Evolutionary conservation across 805 yeast genomes (phyloP).

Genomic region (Blastobotrys peoriensis): DNA sequence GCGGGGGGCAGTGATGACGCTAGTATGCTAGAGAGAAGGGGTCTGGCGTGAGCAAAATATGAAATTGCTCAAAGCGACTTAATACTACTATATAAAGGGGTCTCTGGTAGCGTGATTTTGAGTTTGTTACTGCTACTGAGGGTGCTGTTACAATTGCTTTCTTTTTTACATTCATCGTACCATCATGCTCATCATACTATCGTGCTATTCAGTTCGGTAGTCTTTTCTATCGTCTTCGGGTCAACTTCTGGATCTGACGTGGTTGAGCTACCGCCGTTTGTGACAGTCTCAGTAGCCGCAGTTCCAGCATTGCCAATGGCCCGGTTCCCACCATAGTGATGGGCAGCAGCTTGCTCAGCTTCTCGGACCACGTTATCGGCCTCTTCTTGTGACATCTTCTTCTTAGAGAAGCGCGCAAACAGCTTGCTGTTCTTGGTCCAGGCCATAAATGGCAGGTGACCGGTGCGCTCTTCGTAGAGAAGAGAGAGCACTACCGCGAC

Average conservation of each 20-base stretch:
- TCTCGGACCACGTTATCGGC: slow-evolving; percentile 19
- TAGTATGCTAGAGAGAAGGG: too few species aligned
- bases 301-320: slow-evolving; percentile 2
- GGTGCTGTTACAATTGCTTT: too few species aligned
- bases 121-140: too few species aligned
- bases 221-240: background rate
- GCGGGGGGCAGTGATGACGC: too few species aligned
- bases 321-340: slow-evolving; percentile 9
- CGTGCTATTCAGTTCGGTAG: background rate
- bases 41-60: too few species aligned
- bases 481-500: slow-evolving; percentile 51
- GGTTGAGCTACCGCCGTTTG: too few species aligned
- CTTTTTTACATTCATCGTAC: too few species aligned
- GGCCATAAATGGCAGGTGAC: slow-evolving; percentile 60
- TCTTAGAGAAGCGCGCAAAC: slow-evolving; percentile 35
- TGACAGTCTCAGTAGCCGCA: background rate
- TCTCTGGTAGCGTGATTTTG: too few species aligned
- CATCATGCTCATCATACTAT: background rate
- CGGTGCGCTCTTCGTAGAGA: slow-evolving; percentile 77
- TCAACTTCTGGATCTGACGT: background rate
- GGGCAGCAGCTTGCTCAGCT: slow-evolving; percentile 17
- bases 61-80: too few species aligned
- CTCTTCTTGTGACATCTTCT: slow-evolving; percentile 25
- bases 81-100: too few species aligned
- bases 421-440: slow-evolving; percentile 25